phyloP scores from a whole-genome alignment of 2,329 filamentous ascomycete genomes.

The Pestalotiopsis sp. region DNA sequence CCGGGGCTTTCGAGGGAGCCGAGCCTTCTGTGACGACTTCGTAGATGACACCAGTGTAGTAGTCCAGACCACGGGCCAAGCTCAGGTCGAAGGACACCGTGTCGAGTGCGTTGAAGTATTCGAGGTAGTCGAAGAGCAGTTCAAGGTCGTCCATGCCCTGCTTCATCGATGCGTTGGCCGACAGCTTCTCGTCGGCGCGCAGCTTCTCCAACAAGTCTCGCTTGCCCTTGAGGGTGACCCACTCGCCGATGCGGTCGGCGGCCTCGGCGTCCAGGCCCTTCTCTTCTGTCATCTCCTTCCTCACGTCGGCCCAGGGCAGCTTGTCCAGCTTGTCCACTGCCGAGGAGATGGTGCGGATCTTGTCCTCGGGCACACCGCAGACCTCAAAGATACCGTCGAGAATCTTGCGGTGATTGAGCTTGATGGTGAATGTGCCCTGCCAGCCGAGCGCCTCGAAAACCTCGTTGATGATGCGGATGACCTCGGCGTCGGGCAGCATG shows the following conservation, averaged over 20 bases:
- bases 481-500: constrained; percentile 77
- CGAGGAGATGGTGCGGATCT: constrained; percentile 73
- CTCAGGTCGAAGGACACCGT: constrained; percentile 74
- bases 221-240: constrained; percentile 68
- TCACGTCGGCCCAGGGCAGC: constrained; percentile 72
- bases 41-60: constrained; percentile 75
- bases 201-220: constrained; percentile 65
- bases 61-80: constrained; percentile 74
- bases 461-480: constrained; percentile 70
- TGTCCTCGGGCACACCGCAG: constrained; percentile 74
- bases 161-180: constrained; percentile 65
- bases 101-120: constrained; percentile 64
- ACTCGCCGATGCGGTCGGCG: constrained; percentile 74
- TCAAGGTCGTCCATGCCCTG: constrained; percentile 71
- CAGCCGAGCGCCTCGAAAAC: constrained; percentile 73
- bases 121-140: constrained; percentile 68
- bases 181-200: constrained; percentile 59
- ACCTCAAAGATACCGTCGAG: constrained; percentile 77
- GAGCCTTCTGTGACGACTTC: constrained; percentile 75
- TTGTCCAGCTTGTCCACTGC: constrained; percentile 83
- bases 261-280: constrained; percentile 68
- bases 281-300: constrained; percentile 75
- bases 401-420: constrained; percentile 80
- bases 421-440: constrained; percentile 71
- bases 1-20: constrained; percentile 42